Evolutionary conservation across 495 filamentous ascomycete genomes (phyloP).

Genomic region (Aspergillus asperescens): DNA sequence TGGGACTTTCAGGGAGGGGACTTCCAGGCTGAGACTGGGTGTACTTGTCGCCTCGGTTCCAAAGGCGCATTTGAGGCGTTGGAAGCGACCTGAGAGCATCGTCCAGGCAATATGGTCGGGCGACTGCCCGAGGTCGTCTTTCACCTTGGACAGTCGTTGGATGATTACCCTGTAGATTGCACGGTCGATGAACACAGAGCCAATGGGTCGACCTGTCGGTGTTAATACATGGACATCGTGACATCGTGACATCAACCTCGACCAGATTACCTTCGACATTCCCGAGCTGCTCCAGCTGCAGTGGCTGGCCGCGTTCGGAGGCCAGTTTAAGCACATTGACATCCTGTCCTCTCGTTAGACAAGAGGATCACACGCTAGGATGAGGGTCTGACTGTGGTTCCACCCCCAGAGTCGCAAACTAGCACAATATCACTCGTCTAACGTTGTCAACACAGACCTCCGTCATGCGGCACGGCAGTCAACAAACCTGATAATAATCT

Average conservation of each 20-base stretch:
- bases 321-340: constrained; percentile 34
- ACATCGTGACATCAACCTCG: too few relatives aligned
- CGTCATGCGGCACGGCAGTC: background rate
- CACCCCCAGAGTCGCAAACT: constrained; percentile 53
- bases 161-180: constrained; percentile 23
- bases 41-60: constrained; percentile 25
- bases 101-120: constrained; percentile 25
- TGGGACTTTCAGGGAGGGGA: constrained; percentile 22
- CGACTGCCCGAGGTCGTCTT: constrained; percentile 15
- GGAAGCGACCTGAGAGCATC: constrained; percentile 36
- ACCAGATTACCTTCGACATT: constrained; percentile 31
- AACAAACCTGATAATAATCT: constrained; percentile 28
- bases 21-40: constrained; percentile 26
- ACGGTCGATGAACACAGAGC: constrained; percentile 38
- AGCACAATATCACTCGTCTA: constrained; percentile 43
- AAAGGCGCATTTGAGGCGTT: constrained; percentile 37
- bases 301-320: constrained; percentile 25
- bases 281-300: constrained; percentile 32
- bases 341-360: constrained; percentile 22
- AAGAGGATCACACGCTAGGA: background rate
- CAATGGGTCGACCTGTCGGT: constrained; percentile 31
- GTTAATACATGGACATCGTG: too few relatives aligned
- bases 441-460: background rate
- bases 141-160: constrained; percentile 22
- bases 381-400: constrained; percentile 35